These are phyloP conservation scores for Plasmodium cynomolgi DNA, from an alignment of 169 alveolate genomes.

Conservation along the genomic window DNA sequence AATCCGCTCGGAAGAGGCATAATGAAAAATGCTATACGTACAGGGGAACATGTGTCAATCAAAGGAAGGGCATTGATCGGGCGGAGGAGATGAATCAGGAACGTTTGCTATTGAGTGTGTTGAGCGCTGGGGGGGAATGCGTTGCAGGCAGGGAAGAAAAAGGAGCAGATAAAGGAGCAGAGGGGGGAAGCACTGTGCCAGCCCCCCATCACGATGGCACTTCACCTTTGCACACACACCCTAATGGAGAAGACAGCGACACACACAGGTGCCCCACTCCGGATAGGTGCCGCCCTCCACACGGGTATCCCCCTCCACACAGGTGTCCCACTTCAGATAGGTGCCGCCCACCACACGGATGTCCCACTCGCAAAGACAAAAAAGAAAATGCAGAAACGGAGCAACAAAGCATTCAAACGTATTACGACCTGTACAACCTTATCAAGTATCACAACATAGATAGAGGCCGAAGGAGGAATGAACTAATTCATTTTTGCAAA, in stretches of 20 bases:
- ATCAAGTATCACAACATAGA: constrained; percentile 16
- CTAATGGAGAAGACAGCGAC: neutral
- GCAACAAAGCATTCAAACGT: constrained; percentile 1
- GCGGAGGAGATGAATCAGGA: constrained; percentile 23
- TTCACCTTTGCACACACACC: neutral
- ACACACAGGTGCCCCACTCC: neutral
- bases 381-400: neutral
- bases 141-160: neutral
- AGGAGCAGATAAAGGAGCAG: too few relatives aligned
- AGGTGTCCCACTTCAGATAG: neutral
- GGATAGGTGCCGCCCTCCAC: neutral
- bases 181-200: neutral
- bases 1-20: neutral
- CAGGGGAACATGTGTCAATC: neutral
- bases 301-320: neutral
- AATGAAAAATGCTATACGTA: neutral
- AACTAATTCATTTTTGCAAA: constrained; percentile 24
- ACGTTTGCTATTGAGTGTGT: constrained; percentile 2
- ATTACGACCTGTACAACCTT: constrained; percentile 41
- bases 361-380: neutral
- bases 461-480: constrained; percentile 6
- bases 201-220: neutral
- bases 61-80: neutral
- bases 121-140: neutral
- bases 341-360: neutral